Evolutionary conservation across 1,284 basidiomycete genomes (phyloP).

Genomic region (Ustilago loliicola): DNA sequence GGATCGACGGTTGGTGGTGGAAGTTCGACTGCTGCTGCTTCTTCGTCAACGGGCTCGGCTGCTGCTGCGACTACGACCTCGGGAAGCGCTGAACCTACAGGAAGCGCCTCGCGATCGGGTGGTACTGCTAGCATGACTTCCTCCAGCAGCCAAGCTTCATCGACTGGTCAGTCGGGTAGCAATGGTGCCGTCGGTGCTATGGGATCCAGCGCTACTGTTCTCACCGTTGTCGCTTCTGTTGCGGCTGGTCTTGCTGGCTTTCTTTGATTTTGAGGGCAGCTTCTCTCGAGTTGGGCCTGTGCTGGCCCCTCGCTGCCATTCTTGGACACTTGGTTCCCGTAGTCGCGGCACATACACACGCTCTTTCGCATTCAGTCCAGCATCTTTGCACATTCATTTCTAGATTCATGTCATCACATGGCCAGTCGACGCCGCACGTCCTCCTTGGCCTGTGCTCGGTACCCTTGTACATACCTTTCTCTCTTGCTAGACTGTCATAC

Average conservation of each 20-base stretch:
- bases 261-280: conserved; percentile 10
- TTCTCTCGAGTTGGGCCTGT: neutral
- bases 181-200: conserved; percentile 28
- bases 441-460: neutral
- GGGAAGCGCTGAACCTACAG: conserved; percentile 9
- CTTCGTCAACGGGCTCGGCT: conserved; percentile 19
- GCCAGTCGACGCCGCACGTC: neutral
- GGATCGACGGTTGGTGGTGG: conserved; percentile 16
- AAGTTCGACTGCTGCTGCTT: conserved; percentile 23
- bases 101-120: conserved; percentile 16
- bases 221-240: conserved; percentile 17
- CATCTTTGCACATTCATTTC: neutral
- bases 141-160: conserved; percentile 15
- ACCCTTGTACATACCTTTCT: neutral
- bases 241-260: conserved; percentile 23
- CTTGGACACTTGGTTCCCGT: conserved; percentile 9
- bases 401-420: neutral
- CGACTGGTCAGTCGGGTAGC: neutral
- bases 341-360: neutral
- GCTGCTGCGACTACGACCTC: conserved; percentile 22
- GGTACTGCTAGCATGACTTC: conserved; percentile 22
- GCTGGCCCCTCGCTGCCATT: too few relatives aligned
- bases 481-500: neutral
- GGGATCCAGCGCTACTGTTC: conserved; percentile 5
- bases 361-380: conserved; percentile 8